phyloP scores from a whole-genome alignment of 257 asterid genomes.

The Penstemon newberryi region DNA sequence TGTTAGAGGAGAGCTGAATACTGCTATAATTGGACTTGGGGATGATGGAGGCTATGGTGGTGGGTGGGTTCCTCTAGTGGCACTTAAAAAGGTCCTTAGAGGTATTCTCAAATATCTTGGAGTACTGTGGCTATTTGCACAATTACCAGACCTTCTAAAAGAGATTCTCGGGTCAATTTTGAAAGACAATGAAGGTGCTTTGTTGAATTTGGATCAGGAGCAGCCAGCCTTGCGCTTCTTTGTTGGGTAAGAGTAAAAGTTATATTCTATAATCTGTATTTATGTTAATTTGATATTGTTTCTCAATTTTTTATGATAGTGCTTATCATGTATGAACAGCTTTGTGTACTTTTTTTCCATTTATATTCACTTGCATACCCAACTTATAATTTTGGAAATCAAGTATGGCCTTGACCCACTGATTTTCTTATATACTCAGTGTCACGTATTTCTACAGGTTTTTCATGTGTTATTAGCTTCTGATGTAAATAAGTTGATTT shows the following conservation, averaged over 20 bases:
- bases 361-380: neutral
- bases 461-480: constrained; percentile 26
- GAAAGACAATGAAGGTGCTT: constrained; percentile 94
- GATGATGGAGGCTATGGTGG: constrained; percentile 99
- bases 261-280: neutral
- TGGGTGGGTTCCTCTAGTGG: constrained; percentile 99
- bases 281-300: no score
- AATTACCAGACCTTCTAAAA: constrained; percentile 90
- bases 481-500: constrained; percentile 27
- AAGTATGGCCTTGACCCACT: neutral
- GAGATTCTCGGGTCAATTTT: constrained; percentile 97
- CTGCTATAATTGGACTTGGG: constrained; percentile 98
- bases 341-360: neutral
- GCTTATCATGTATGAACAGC: no score
- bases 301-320: no score
- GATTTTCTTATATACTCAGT: neutral
- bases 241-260: constrained; percentile 71
- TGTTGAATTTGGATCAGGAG: constrained; percentile 96
- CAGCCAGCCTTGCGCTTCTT: constrained; percentile 99
- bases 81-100: constrained; percentile 94
- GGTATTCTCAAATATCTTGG: constrained; percentile 98
- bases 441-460: constrained; percentile 11
- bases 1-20: constrained; percentile 92
- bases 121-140: constrained; percentile 98
- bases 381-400: no score